Evolutionary conservation across 2,329 filamentous ascomycete species (phyloP), one percentile per base, ranked within the genome.

Genomic region (Hawksworthiomyces lignivorus): DNA sequence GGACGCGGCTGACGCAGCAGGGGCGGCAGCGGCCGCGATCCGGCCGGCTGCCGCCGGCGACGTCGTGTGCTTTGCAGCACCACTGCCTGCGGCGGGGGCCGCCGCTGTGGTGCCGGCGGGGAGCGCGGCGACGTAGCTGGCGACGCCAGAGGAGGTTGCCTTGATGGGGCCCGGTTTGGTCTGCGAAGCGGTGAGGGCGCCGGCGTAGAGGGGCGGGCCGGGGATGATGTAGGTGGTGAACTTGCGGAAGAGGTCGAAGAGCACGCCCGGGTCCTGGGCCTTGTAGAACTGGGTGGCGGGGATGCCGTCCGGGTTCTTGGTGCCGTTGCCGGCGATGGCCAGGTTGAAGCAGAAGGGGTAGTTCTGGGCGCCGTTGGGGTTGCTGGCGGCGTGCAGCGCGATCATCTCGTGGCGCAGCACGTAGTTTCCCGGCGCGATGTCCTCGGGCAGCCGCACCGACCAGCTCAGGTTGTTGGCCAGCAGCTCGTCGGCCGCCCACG

Each of bases 351-450:
- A 48, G 27, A 44, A 48, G 10, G 45, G 47, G 30, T 51, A 48
- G 44, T 47, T 48, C 38, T 50, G 50, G 24, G 49, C 47, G n/a
- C 47, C 49, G 39, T 49, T 48, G 35, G 41, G 24, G 26, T 44
- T 26, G 28, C 49, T 46, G 22, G 44, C 46, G 14, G 40, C 40
- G 45, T 49, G 50, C 37, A 51, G 50, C 3, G 47, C 48, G 35
- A 73, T 71, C 48, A 72, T 72, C 56, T 74, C 70, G 49, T 72
- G 67, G 31, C 70, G 63, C 37, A 74, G 58, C 31, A 74, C 67
- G 45, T 73, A 74, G 54, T 69, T 70, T 3, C 70, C 70, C 6
- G 67, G 58, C 12, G 60, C 63, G 38, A 73, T 63, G 47, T 53
- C 55, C 33, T 54, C 52, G 20, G 71, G 71, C 37, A 74, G 66